Base-by-base conservation (phyloP, 73 alveolate genomes). In the Stentor roeselii region DNA sequence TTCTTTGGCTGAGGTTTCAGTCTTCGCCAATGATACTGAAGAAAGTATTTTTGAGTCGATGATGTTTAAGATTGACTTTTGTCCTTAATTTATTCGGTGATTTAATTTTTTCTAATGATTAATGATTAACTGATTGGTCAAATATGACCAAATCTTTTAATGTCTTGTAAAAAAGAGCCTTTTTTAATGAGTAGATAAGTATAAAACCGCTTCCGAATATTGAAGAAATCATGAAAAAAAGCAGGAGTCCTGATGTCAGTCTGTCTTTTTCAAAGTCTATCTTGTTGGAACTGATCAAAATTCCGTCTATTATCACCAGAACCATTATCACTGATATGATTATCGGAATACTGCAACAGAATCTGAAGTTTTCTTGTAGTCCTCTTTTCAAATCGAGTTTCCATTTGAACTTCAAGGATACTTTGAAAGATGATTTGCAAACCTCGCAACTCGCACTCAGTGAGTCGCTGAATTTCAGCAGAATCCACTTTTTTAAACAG, bases 401-500 rank as follows among this genome's bases (percentile, higher is more conserved):
- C 6, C 67, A 50, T 21, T 50, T 50, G 30, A 50, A 11, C 30
- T 11, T 21, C 6, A 50, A 21, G 30, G 6, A 11, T 21, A 50
- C 21, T 11, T 50, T 50, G 21, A 50, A 50, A 6, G 6, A 6
- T 50, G 6, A 11, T 50, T 21, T 50, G 21, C 67, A 50, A 50
- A 50, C 67, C 21, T 50, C 67, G 21, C 67, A 50, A 50, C 21
- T 67, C 0, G 80, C 42, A 50, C 21, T 50, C 42, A 11, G 14
- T 67, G 27, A 21, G 21, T 67, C 21, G 34, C 42, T 36, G 80
- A 21, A 76, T 39, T 76, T 88, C n/a, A 83, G 60, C 11, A 86
- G 86, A 31, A 88, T 75, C 94, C 94, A 88, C 34, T 86, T 59
- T 86, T 86, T 50, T 75, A 88, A 40, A 77, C 94, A 88, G 34